These are phyloP conservation scores for Pythium sukuiense DNA, from an alignment of 352 stramenopile genomes.

Conservation along the genomic window DNA sequence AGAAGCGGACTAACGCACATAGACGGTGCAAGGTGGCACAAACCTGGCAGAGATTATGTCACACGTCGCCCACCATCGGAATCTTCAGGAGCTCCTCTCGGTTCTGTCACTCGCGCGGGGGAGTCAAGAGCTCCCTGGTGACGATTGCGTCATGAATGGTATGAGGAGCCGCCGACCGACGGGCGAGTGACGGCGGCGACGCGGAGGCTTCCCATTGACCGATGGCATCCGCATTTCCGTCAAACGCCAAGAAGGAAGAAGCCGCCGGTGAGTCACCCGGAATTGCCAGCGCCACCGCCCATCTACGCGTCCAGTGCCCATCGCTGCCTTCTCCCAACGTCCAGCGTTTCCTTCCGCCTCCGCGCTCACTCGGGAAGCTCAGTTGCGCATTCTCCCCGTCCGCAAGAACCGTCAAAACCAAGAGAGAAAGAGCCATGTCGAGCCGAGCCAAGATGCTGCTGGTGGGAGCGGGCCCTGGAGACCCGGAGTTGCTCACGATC, in stretches of 20 bases:
- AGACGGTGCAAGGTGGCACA: not conserved
- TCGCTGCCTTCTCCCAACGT: not conserved
- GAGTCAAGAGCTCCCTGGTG: not conserved
- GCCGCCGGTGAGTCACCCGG: not conserved
- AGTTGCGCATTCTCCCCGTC: not conserved
- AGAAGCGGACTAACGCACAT: constrained; percentile 25
- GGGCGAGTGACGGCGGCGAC: constrained; percentile 16
- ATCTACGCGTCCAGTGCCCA: not conserved
- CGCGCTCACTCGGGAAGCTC: not conserved
- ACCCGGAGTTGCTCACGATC: constrained; percentile 95
- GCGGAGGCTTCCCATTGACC: constrained; percentile 12
- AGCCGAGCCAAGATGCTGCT: constrained; percentile 59
- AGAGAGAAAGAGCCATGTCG: not conserved
- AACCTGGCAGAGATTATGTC: constrained; percentile 12
- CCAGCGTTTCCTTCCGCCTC: constrained; percentile 2
- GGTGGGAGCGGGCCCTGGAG: constrained; percentile 91
- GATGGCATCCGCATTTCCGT: not conserved
- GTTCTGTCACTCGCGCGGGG: constrained; percentile 16
- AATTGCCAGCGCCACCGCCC: not conserved
- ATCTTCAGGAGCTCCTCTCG: constrained; percentile 7
- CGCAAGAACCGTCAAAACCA: not conserved
- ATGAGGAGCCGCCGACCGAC: not conserved
- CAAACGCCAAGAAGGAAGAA: not conserved
- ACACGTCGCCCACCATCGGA: constrained; percentile 21
- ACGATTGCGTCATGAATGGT: constrained; percentile 25